Evolutionary conservation across 2,329 filamentous ascomycete species (phyloP), one percentile per base, ranked within the genome.

Genomic region (Curvularia verruculosa): DNA sequence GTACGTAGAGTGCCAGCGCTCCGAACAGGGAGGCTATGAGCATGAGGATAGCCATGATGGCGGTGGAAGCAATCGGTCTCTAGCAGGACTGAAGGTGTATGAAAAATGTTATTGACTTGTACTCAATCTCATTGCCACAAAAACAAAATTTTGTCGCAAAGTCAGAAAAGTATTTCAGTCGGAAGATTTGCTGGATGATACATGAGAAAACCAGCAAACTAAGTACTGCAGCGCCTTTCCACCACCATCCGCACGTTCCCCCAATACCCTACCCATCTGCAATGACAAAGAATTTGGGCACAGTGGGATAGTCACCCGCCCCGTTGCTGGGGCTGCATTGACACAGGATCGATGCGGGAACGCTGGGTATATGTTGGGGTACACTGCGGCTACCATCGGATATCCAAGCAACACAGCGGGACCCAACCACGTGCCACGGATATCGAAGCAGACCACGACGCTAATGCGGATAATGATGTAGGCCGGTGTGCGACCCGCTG

Each of bases 161-260:
- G 23, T 39, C 8, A 31, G 29, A 51, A 18, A 13, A n/a, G 29
- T 15, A 24, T 34, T 26, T 5, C 31, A 34, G 13, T 34, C 12
- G 31, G 31, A n/a, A 15, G 13, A 34, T 15, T 34, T 34, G 31
- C 31, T 15, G 13, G 13, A 15, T 36, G 39, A 12, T 5, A 26
- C 31, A 24, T 21, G 52, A 41, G 37, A 36, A 34, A 26, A 41
- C 39, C 19, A 23, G 26, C 31, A 57, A 52, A 52, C 41, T 72
- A 68, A 64, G 63, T 63, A 65, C 60, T 43, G 13, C 19, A 34
- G 29, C 19, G 24, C 12, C 34, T 12, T 64, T 55, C 71, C 71
- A 62, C 56, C 46, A 34, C 65, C 70, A 74, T 70, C 71, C 71
- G 71, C 49, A 29, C 7, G 34, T 54, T 67, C 71, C 49, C 67